phyloP scores from a whole-genome alignment of 306 rosid species.

The Fragaria ananassa region DNA sequence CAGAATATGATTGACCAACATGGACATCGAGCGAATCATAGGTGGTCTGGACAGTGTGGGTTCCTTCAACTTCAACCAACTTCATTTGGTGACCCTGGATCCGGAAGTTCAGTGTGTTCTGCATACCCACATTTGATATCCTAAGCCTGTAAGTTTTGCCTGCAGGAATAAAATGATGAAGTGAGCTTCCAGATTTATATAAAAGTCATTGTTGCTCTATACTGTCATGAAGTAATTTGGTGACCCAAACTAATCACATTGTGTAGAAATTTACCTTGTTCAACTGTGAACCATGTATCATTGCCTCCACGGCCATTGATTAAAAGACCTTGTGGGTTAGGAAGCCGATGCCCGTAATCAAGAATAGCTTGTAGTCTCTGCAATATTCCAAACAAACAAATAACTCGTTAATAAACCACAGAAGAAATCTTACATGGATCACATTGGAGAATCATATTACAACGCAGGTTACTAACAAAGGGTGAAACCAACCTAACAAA shows the following conservation, averaged over 20 bases:
- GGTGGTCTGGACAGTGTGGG: slow-evolving; percentile 75
- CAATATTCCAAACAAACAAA: slow-evolving; percentile 4
- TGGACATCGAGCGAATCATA: slow-evolving; percentile 82
- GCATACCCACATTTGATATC: slow-evolving; percentile 82
- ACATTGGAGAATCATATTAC: no score
- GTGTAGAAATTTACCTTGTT: slow-evolving; percentile 50
- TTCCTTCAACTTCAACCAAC: slow-evolving; percentile 90
- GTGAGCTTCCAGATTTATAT: neutral
- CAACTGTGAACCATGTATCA: slow-evolving; percentile 54
- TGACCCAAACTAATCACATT: neutral
- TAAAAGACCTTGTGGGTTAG: slow-evolving; percentile 59
- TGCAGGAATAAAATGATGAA: slow-evolving; percentile 17
- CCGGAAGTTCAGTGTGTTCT: slow-evolving; percentile 74
- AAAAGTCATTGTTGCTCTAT: neutral
- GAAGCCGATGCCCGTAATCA: slow-evolving; percentile 74
- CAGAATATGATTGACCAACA: slow-evolving; percentile 87
- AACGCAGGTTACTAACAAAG: no score
- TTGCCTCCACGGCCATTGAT: slow-evolving; percentile 73
- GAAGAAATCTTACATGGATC: neutral
- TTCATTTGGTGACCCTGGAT: slow-evolving; percentile 72
- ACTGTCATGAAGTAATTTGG: neutral
- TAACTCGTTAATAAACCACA: neutral
- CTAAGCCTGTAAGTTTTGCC: slow-evolving; percentile 94
- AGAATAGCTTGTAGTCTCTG: slow-evolving; percentile 57
- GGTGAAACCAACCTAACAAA: no score